phyloP scores from a whole-genome alignment of 2,329 filamentous ascomycete species.

The Cladorrhinum sp. region DNA sequence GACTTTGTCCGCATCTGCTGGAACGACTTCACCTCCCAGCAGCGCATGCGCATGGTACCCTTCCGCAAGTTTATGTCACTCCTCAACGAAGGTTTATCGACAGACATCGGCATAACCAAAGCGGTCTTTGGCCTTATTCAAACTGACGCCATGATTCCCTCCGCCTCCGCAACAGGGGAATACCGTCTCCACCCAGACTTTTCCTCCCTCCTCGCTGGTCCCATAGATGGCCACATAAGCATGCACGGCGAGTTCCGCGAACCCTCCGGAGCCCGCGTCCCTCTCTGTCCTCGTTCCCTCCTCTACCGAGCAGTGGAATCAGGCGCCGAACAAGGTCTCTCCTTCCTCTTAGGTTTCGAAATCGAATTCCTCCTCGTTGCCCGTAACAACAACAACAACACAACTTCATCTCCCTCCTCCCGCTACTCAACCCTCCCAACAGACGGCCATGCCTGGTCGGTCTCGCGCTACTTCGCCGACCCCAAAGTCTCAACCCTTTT shows the following conservation, averaged over 20 bases:
- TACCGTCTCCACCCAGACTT: constrained; percentile 67
- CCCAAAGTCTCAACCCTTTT: constrained; percentile 56
- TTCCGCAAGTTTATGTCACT: constrained; percentile 52
- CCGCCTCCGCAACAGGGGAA: constrained; percentile 58
- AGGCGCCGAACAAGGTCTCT: constrained; percentile 51
- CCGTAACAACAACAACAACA: constrained; percentile 33
- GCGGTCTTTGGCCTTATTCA: constrained; percentile 66
- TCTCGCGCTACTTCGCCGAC: constrained; percentile 60
- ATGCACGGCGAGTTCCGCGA: constrained; percentile 66
- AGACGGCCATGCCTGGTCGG: constrained; percentile 68
- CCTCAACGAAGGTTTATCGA: constrained; percentile 43
- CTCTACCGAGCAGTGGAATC: constrained; percentile 54
- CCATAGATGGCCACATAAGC: constrained; percentile 59
- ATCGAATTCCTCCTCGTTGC: constrained; percentile 74
- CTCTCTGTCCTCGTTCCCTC: constrained; percentile 63
- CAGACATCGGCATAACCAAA: constrained; percentile 58
- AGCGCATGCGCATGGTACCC: constrained; percentile 66
- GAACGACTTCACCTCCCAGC: constrained; percentile 71
- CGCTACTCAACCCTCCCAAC: constrained; percentile 48
- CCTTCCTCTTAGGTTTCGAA: constrained; percentile 73
- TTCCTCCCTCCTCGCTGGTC: constrained; percentile 57
- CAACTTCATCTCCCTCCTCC: constrained; percentile 9
- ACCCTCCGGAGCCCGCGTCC: constrained; percentile 47
- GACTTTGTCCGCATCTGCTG: constrained; percentile 74
- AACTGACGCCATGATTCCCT: constrained; percentile 57